A percentile compares a stretch with the other conserved stretches of the same genome.
Conservation (phyloP, 331 rosid species). For the Quercus lobata region DNA sequence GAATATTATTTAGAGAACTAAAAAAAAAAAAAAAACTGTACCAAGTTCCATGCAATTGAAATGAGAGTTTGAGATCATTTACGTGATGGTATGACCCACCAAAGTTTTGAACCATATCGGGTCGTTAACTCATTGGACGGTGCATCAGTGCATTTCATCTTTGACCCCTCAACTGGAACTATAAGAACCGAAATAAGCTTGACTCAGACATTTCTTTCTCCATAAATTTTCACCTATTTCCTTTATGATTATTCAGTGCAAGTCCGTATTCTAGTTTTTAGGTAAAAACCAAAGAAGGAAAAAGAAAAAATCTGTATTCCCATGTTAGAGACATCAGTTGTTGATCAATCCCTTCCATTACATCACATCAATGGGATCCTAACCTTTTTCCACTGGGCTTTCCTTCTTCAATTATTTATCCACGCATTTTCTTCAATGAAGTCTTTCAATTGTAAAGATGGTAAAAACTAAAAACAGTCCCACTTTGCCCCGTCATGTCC, state of each 20-base stretch:
- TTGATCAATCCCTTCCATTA: conserved; percentile 16
- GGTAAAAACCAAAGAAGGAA: too few species aligned
- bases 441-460: too few species aligned
- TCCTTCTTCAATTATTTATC: too few species aligned
- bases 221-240: conserved; percentile 24
- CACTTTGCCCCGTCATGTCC: too few species aligned
- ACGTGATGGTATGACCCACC: background rate
- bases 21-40: too few species aligned
- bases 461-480: too few species aligned
- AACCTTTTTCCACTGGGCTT: background rate
- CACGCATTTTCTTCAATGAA: too few species aligned
- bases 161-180: background rate
- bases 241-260: background rate
- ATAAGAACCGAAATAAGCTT: background rate
- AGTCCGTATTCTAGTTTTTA: conserved; percentile 1
- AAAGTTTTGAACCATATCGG: too few species aligned
- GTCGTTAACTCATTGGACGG: background rate
- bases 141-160: background rate
- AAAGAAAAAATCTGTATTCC: background rate
- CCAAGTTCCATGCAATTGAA: too few species aligned
- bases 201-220: conserved; percentile 29
- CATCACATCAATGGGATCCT: conserved; percentile 6
- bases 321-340: background rate
- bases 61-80: too few species aligned
- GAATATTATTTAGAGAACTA: too few species aligned